Evolutionary conservation across 2,329 filamentous ascomycete genomes (phyloP).

Genomic region (Stagonosporopsis tanaceti): DNA sequence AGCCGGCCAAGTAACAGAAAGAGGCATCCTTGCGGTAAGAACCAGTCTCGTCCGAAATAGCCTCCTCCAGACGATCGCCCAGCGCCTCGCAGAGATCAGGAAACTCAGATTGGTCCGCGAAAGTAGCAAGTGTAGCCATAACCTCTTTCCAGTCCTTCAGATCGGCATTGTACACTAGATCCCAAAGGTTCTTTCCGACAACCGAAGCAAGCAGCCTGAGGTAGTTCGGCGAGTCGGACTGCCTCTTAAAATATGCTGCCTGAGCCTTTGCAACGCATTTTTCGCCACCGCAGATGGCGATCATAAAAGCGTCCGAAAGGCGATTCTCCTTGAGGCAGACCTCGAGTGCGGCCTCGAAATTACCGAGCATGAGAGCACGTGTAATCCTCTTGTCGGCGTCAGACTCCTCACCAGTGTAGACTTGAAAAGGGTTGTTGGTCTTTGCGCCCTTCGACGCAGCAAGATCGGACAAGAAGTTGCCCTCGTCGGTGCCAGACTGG

Average conservation of each 20-base stretch:
- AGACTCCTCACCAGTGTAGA: conserved; percentile 85
- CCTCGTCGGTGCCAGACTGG: conserved; percentile 71
- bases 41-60: conserved; percentile 60
- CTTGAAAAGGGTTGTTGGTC: conserved; percentile 92
- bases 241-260: conserved; percentile 85
- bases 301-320: conserved; percentile 95
- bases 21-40: conserved; percentile 81
- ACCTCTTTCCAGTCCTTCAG: conserved; percentile 95
- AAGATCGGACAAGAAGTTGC: conserved; percentile 86
- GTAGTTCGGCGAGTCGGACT: conserved; percentile 86
- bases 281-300: conserved; percentile 95
- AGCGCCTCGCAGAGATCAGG: conserved; percentile 93
- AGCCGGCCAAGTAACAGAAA: conserved; percentile 95
- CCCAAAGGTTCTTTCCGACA: conserved; percentile 96
- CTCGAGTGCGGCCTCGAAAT: conserved; percentile 89
- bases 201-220: conserved; percentile 89
- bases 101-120: conserved; percentile 89
- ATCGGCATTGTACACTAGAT: conserved; percentile 95
- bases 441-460: conserved; percentile 89
- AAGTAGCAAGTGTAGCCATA: conserved; percentile 95
- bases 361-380: conserved; percentile 83
- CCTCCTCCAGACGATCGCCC: conserved; percentile 86
- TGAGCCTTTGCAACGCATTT: conserved; percentile 95
- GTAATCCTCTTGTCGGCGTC: conserved; percentile 87
- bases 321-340: conserved; percentile 88